A percentile compares a stretch with the other conserved stretches of the same genome.
Evolutionary conservation across 129 eudicot genomes (phyloP).

Genomic region (Flaveria ramosissima): DNA sequence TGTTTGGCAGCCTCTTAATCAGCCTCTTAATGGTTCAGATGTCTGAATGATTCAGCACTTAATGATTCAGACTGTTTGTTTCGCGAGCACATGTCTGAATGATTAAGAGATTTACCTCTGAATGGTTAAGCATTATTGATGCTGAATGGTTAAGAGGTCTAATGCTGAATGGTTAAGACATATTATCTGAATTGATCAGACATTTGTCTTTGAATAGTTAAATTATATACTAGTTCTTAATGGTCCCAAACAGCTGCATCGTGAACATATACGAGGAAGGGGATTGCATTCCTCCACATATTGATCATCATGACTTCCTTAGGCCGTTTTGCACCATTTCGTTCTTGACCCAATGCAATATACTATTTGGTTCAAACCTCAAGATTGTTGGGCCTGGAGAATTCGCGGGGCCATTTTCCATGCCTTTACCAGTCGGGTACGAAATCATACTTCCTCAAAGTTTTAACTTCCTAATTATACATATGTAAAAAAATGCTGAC

Average conservation of each 20-base stretch:
- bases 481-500: not conserved
- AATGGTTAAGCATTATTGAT: too few relatives aligned
- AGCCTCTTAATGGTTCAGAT: too few relatives aligned
- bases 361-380: conserved; percentile 57
- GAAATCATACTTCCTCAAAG: not conserved
- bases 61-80: too few relatives aligned
- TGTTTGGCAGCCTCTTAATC: too few relatives aligned
- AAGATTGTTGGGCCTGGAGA: conserved; percentile 66
- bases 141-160: too few relatives aligned
- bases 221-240: too few relatives aligned
- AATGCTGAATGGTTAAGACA: too few relatives aligned
- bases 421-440: conserved; percentile 70
- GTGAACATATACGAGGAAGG: conserved; percentile 74
- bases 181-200: too few relatives aligned
- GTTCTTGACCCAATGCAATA: conserved; percentile 66
- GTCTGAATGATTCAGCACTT: too few relatives aligned
- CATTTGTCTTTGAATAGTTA: too few relatives aligned
- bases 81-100: too few relatives aligned
- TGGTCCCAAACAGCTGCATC: conserved; percentile 72
- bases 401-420: conserved; percentile 61
- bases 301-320: conserved; percentile 73
- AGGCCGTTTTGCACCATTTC: conserved; percentile 76
- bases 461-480: not conserved
- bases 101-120: too few relatives aligned
- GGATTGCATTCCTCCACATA: conserved; percentile 81